A percentile compares a stretch with the other conserved stretches of the same genome.
phyloP scores from a whole-genome alignment of 1,139 yeast species.

The Saccharomyces hybrid region DNA sequence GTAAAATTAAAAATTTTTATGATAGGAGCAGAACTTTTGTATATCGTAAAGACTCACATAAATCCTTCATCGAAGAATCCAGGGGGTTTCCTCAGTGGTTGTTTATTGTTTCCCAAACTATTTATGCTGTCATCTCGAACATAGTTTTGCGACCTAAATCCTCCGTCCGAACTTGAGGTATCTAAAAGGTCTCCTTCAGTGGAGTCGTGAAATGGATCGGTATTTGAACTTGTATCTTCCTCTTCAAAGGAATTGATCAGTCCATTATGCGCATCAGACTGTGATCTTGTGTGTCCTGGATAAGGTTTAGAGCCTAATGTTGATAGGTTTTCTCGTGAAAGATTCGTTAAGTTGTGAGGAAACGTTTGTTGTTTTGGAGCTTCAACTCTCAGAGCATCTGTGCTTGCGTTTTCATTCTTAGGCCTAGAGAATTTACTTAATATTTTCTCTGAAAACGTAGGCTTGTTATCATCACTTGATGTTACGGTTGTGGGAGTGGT shows the following conservation, averaged over 20 bases:
- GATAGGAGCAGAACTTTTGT: neutral
- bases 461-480: conserved; percentile 5
- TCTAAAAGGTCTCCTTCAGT: neutral
- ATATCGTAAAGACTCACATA: neutral
- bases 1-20: neutral
- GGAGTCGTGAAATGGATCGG: neutral
- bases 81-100: neutral
- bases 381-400: conserved; percentile 1
- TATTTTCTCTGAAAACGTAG: conserved; percentile 13
- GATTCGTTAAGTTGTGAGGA: neutral
- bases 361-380: neutral
- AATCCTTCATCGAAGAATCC: neutral
- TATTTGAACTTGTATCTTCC: conserved; percentile 1
- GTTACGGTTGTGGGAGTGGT: neutral
- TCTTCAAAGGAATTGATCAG: conserved; percentile 7
- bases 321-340: neutral
- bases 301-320: neutral
- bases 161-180: neutral
- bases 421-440: conserved; percentile 18
- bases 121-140: neutral
- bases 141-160: neutral
- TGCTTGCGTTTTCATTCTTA: conserved; percentile 7
- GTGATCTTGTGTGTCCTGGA: conserved; percentile 11
- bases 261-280: conserved; percentile 18
- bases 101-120: neutral